These are phyloP conservation scores for Abrus precatorius DNA, from an alignment of 306 rosid species.

Conservation along the genomic window DNA sequence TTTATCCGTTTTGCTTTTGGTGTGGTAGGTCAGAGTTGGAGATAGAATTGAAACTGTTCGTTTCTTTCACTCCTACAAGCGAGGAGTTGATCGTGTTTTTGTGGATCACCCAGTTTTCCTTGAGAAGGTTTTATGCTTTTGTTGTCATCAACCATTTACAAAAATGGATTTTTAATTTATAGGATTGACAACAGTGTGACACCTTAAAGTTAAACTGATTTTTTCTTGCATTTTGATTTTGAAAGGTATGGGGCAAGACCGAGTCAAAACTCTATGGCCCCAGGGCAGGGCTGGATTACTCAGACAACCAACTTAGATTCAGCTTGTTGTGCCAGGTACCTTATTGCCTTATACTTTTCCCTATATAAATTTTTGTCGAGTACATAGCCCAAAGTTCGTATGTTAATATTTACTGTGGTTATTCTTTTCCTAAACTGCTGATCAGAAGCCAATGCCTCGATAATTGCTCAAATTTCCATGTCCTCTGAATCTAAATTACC, in stretches of 20 bases:
- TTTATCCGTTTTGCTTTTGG: background rate
- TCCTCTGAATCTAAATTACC: background rate
- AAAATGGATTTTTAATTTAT: background rate
- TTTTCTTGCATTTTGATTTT: conserved; percentile 32
- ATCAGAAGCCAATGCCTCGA: background rate
- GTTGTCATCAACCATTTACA: conserved; percentile 19
- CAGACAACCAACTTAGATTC: conserved; percentile 76
- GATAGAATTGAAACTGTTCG: conserved; percentile 65
- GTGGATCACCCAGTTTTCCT: conserved; percentile 81
- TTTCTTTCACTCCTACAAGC: conserved; percentile 76
- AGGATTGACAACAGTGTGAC: background rate
- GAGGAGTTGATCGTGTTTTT: conserved; percentile 87
- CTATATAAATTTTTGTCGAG: background rate
- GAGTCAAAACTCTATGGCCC: conserved; percentile 81
- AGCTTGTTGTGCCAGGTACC: conserved; percentile 77
- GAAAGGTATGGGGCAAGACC: conserved; percentile 86
- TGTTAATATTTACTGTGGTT: background rate
- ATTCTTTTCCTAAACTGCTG: background rate
- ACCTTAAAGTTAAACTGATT: conserved; percentile 25
- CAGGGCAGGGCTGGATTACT: conserved; percentile 65
- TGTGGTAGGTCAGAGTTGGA: conserved; percentile 62
- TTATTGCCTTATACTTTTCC: conserved; percentile 21
- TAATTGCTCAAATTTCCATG: conserved; percentile 17
- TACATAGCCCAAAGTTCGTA: conserved; percentile 7
- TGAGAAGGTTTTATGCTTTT: conserved; percentile 61